These are phyloP conservation scores for Discostella stelligeroides DNA, from an alignment of 108 stramenopile genomes.

Conservation along the genomic window DNA sequence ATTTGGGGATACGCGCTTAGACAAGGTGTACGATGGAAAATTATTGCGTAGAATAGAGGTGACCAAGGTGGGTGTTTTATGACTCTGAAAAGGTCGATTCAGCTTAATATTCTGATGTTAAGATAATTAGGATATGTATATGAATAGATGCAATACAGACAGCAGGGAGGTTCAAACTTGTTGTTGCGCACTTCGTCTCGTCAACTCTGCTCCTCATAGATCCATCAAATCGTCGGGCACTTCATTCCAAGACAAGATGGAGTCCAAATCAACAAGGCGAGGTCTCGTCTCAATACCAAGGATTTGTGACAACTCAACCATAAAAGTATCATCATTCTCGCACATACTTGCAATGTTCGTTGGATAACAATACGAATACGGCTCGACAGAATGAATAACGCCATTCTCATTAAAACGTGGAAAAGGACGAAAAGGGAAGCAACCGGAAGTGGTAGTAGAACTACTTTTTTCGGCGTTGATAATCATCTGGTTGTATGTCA, in stretches of 20 bases:
- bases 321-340: background rate
- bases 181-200: no score
- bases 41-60: constrained; percentile 83
- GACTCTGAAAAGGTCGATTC: background rate
- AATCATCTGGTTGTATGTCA: no score
- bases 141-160: no score
- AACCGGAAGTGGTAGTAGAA: no score
- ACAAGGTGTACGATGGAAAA: constrained; percentile 81
- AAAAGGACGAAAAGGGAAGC: no score
- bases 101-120: no score
- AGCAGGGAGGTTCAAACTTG: no score
- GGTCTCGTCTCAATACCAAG: background rate
- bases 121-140: no score
- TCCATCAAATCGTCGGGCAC: background rate
- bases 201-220: no score
- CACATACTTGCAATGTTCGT: background rate
- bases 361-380: background rate
- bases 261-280: background rate
- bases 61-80: constrained; percentile 66
- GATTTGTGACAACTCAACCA: background rate
- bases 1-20: constrained; percentile 76
- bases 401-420: no score
- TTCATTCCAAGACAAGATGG: constrained; percentile 3
- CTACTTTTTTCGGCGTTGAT: no score
- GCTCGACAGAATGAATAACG: background rate